These are phyloP conservation scores for Arbutus unedo DNA, from an alignment of 148 eudicot genomes.

Conservation along the genomic window DNA sequence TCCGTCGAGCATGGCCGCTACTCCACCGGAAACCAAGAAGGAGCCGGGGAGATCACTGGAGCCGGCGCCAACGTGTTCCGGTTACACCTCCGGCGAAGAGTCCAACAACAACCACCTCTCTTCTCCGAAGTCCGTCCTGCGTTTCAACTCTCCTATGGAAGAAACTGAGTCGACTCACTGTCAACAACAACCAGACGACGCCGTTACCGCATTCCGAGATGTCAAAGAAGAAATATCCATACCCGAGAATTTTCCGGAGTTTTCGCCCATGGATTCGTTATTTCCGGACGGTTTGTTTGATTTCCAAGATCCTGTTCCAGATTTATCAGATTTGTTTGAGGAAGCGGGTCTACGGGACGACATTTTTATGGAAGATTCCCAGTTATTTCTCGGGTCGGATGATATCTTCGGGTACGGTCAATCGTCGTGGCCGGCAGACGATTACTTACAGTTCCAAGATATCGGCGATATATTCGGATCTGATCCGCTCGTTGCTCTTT, in stretches of 20 bases:
- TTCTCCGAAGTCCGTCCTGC: slow-evolving; percentile 70
- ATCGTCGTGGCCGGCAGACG: slow-evolving; percentile 36
- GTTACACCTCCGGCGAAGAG: slow-evolving; percentile 41
- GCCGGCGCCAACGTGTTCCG: slow-evolving; percentile 19
- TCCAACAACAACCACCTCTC: slow-evolving; percentile 9
- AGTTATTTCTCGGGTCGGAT: slow-evolving; percentile 21
- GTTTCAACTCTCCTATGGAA: slow-evolving; percentile 25
- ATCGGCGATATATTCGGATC: slow-evolving; percentile 70
- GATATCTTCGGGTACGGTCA: slow-evolving; percentile 28
- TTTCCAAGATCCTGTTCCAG: slow-evolving; percentile 26
- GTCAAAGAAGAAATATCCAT: not conserved
- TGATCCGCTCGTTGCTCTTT: slow-evolving; percentile 53
- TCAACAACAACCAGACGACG: slow-evolving; percentile 5
- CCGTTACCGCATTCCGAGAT: not conserved
- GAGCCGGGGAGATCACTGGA: slow-evolving; percentile 11
- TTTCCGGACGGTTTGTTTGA: slow-evolving; percentile 46
- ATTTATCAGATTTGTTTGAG: slow-evolving; percentile 36
- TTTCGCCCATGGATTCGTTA: slow-evolving; percentile 27
- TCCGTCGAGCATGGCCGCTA: not conserved
- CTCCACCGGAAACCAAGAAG: not conserved
- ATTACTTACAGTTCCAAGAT: slow-evolving; percentile 44
- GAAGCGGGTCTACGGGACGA: slow-evolving; percentile 14
- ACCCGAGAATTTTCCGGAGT: slow-evolving; percentile 23
- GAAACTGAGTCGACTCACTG: slow-evolving; percentile 29
- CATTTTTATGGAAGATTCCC: slow-evolving; percentile 8